These are phyloP conservation scores for Heterotrichella gracilis DNA, from an alignment of 352 stramenopile genomes.

Conservation along the genomic window DNA sequence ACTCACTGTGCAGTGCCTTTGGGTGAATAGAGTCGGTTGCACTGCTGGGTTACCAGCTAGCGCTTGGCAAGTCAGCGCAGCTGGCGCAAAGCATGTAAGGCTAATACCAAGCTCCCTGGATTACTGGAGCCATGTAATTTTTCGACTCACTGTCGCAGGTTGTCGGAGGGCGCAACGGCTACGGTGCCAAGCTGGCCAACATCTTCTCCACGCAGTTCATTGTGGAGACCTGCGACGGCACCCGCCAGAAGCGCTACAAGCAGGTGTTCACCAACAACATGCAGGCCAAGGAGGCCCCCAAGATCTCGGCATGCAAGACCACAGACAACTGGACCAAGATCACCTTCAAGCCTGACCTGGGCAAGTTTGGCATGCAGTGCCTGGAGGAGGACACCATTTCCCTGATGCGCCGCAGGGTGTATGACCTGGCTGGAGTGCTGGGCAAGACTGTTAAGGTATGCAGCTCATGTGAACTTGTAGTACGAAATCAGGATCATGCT, in stretches of 20 bases:
- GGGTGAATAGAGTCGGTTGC: too few relatives aligned
- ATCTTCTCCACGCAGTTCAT: constrained; percentile 97
- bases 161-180: constrained; percentile 70
- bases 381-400: constrained; percentile 61
- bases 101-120: too few relatives aligned
- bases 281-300: constrained; percentile 41
- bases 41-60: too few relatives aligned
- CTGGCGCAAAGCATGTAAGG: too few relatives aligned
- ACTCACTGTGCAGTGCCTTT: too few relatives aligned
- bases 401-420: constrained; percentile 73
- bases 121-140: too few relatives aligned
- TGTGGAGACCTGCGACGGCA: constrained; percentile 76
- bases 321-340: constrained; percentile 65
- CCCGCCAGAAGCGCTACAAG: constrained; percentile 57
- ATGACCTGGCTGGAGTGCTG: constrained; percentile 72
- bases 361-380: constrained; percentile 46
- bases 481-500: background rate
- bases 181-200: constrained; percentile 93
- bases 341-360: constrained; percentile 69
- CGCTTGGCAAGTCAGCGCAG: too few relatives aligned
- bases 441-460: constrained; percentile 37
- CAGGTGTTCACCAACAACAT: constrained; percentile 53
- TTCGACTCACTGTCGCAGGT: too few relatives aligned
- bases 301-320: constrained; percentile 27
- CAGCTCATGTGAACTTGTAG: too few relatives aligned